phyloP scores from a whole-genome alignment of 768 basidiomycete species.

The Lentinus brumalis region DNA sequence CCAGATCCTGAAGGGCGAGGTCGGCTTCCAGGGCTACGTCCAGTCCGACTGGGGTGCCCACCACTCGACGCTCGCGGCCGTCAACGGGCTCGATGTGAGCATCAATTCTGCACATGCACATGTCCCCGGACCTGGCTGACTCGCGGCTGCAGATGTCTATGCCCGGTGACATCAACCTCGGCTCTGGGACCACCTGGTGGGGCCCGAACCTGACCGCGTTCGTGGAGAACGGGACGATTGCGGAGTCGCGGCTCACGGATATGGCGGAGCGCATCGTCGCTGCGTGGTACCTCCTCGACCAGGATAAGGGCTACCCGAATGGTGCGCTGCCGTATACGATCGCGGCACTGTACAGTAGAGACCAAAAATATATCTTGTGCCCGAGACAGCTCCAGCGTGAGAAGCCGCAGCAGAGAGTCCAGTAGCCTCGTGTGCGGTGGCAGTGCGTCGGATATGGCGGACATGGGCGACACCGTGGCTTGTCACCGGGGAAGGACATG shows the following conservation, averaged over 20 bases:
- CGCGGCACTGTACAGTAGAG: too few species aligned
- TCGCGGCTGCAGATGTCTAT: slow-evolving; percentile 59
- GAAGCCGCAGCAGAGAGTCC: too few species aligned
- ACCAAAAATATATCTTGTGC: too few species aligned
- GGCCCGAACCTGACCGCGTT: slow-evolving; percentile 67
- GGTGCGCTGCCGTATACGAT: too few species aligned
- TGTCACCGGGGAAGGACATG: too few species aligned
- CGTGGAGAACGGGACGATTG: slow-evolving; percentile 73
- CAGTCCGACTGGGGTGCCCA: slow-evolving; percentile 78
- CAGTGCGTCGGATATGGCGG: too few species aligned
- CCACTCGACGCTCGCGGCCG: slow-evolving; percentile 59
- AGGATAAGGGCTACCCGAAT: slow-evolving; percentile 66
- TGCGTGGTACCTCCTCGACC: slow-evolving; percentile 65
- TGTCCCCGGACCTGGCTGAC: neutral
- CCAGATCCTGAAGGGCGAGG: slow-evolving; percentile 73
- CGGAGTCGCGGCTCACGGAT: slow-evolving; percentile 66
- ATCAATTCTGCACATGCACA: too few species aligned
- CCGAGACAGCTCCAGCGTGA: too few species aligned
- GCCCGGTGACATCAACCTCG: slow-evolving; percentile 60
- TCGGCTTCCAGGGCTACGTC: slow-evolving; percentile 77
- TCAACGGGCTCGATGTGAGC: slow-evolving; percentile 67
- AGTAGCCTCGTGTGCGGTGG: too few species aligned
- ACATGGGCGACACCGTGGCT: too few species aligned
- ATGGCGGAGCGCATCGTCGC: slow-evolving; percentile 84
- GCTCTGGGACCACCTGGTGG: slow-evolving; percentile 56